Evolutionary conservation across 164 flowering plant species (phyloP).

Genomic region (Macadamia tetraphylla): DNA sequence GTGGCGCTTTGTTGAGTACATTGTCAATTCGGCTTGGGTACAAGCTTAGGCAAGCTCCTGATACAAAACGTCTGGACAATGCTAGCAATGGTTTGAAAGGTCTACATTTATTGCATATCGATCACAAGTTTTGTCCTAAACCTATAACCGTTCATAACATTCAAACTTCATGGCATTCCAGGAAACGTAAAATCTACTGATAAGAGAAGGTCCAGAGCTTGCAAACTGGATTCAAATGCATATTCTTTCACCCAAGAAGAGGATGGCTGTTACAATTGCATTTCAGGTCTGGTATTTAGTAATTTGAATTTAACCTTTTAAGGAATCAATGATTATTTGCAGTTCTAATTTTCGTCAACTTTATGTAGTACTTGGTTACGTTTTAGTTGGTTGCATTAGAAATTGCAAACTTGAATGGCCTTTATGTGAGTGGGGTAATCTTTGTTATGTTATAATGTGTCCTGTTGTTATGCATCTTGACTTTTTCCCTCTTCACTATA

Average conservation of each 20-base stretch:
- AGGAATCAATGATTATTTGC: background rate
- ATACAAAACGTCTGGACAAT: conserved; percentile 40
- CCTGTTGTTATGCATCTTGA: background rate
- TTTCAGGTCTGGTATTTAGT: conserved; percentile 40
- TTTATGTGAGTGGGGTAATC: too few relatives aligned
- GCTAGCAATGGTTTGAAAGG: conserved; percentile 37
- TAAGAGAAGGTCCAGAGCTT: conserved; percentile 37
- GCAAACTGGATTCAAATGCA: conserved; percentile 40
- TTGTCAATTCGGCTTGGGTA: conserved; percentile 77
- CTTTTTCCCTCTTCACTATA: background rate
- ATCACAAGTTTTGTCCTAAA: conserved; percentile 2
- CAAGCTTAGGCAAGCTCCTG: conserved; percentile 77
- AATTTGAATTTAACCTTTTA: background rate
- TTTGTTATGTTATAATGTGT: background rate
- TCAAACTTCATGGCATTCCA: conserved; percentile 21
- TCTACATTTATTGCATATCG: conserved; percentile 9
- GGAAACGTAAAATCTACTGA: conserved; percentile 43
- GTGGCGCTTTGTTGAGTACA: conserved; percentile 88
- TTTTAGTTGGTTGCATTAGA: background rate
- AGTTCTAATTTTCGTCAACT: background rate
- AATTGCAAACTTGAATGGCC: background rate
- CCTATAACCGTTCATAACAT: conserved; percentile 7
- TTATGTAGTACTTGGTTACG: background rate
- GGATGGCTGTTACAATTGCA: conserved; percentile 54
- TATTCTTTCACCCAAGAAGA: conserved; percentile 56